Evolutionary conservation across 257 asterid genomes (phyloP).

Genomic region (Penstemon eatonii): DNA sequence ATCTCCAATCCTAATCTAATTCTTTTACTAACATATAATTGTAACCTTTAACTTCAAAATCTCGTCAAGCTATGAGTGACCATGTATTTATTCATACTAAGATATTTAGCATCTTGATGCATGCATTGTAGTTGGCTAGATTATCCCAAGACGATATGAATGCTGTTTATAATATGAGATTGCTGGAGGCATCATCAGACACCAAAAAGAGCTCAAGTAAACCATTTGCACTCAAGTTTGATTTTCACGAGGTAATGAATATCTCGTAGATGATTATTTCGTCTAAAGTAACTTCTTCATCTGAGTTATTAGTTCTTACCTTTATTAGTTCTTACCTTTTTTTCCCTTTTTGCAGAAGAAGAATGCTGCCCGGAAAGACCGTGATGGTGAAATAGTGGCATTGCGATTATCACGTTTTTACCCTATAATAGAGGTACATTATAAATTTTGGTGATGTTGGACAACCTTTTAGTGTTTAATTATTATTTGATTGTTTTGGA

Average conservation of each 20-base stretch:
- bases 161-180: slow-evolving; percentile 94
- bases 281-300: slow-evolving; percentile 22
- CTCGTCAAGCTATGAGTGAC: not conserved
- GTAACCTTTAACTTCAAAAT: not conserved
- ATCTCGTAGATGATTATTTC: slow-evolving; percentile 13
- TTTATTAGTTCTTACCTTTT: slow-evolving; percentile 10
- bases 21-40: not conserved
- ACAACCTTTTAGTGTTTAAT: slow-evolving; percentile 17
- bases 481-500: slow-evolving; percentile 19
- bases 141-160: slow-evolving; percentile 75
- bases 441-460: slow-evolving; percentile 17
- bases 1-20: not conserved
- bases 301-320: not conserved
- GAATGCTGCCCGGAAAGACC: slow-evolving; percentile 85
- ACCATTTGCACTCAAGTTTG: slow-evolving; percentile 86
- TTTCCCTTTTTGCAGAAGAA: slow-evolving; percentile 61
- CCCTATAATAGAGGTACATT: slow-evolving; percentile 85
- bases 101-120: slow-evolving; percentile 26
- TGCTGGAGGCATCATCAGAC: slow-evolving; percentile 73
- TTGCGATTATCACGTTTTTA: slow-evolving; percentile 96
- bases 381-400: slow-evolving; percentile 66
- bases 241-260: slow-evolving; percentile 75
- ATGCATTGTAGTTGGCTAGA: slow-evolving; percentile 69
- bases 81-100: slow-evolving; percentile 2
- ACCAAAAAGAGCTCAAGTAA: slow-evolving; percentile 67